Evolutionary conservation across 2,329 filamentous ascomycete genomes (phyloP), one percentile per base, ranked within the genome.

Genomic region (Cercospora beticola): DNA sequence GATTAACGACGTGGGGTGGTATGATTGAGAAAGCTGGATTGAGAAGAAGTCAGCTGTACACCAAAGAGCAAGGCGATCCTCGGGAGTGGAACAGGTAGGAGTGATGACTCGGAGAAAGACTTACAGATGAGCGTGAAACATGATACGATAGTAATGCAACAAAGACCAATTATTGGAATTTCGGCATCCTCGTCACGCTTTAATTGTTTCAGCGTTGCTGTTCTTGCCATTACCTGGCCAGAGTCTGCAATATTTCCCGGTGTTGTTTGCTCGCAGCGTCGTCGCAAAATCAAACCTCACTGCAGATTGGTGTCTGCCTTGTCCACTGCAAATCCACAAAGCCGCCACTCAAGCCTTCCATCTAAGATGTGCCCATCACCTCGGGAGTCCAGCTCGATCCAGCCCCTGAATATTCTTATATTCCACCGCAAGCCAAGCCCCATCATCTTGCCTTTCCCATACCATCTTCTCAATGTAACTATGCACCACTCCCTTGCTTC

Each of bases 11-110:
- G 4, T 82, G 82, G 66, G 79, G 78, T 0, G 77, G 78, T 59
- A 71, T 82, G 58, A 82, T 82, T 80, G 80, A 81, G 73, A 73
- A 79, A 46, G 81, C 80, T 7, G 81, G 81, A 10, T 79, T 74
- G 76, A 79, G 59, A 74, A 78, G 64, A 71, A 77, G 69, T 52
- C 62, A 71, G 62, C 54, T 71, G 65, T 63, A 68, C 21, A 65
- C 67, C 21, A 52, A 52, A 21, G 46, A 69, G 54, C 70, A 71
- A 14, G 68, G 68, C 14, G 70, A 72, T 68, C 70, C 72, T 49
- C 67, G 72, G 56, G 69, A 67, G 26, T 73, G 72, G 70, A 73
- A 73, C 64, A 40, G 68, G 16, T 31, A 36, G 18, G 10, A n/a
- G n/a, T 33, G 8, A 14, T 36, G 16, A 18, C 31, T 9, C 18